Evolutionary conservation across 1,284 basidiomycete species (phyloP).

Genomic region (Exobasidium rhododendri): DNA sequence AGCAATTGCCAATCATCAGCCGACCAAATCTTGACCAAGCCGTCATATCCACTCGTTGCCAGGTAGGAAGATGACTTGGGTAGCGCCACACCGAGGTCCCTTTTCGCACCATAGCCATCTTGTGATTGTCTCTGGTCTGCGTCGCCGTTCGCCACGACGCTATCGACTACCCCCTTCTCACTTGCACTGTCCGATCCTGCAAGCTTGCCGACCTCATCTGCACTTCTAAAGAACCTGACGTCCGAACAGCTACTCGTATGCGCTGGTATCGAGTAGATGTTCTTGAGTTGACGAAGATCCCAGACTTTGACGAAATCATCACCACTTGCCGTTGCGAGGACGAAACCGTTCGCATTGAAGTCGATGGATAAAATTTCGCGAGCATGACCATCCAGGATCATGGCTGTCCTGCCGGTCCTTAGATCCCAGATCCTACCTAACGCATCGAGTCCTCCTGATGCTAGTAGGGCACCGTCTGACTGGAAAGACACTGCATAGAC

Average conservation of each 20-base stretch:
- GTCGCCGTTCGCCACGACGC: constrained; percentile 11
- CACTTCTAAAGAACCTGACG: constrained; percentile 78
- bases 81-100: constrained; percentile 52
- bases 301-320: constrained; percentile 98
- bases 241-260: constrained; percentile 93
- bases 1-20: constrained; percentile 97
- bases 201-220: constrained; percentile 38
- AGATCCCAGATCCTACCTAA: constrained; percentile 97
- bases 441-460: constrained; percentile 91
- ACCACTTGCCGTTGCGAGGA: constrained; percentile 91
- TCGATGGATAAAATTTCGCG: constrained; percentile 86
- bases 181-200: constrained; percentile 54
- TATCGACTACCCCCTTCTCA: constrained; percentile 40
- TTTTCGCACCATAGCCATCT: constrained; percentile 17
- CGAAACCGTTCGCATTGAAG: constrained; percentile 94
- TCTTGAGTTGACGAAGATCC: constrained; percentile 89
- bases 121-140: not conserved
- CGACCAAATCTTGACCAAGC: constrained; percentile 91
- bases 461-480: constrained; percentile 84
- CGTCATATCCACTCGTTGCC: constrained; percentile 90
- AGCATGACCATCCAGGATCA: constrained; percentile 97
- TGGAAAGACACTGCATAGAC: constrained; percentile 95
- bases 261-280: constrained; percentile 93
- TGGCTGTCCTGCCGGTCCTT: constrained; percentile 88
- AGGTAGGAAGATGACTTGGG: constrained; percentile 72